Base-by-base conservation (phyloP, 352 stramenopile species). In the Peronospora destructor region DNA sequence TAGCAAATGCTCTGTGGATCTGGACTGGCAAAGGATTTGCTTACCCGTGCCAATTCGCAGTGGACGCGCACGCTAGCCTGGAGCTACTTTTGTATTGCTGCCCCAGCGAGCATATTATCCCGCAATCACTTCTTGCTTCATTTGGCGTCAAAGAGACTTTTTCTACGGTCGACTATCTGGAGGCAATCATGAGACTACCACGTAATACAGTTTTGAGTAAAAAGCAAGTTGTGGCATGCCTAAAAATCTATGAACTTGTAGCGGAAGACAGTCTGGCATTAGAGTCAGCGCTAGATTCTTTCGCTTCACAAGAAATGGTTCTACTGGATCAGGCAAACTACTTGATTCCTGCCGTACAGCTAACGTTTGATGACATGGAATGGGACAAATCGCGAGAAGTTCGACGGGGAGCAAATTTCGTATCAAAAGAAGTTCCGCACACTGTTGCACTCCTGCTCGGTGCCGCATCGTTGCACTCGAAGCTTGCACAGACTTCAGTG, bases 351-450 rank as follows among this genome's bases (percentile, higher is more conserved):
- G 62, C 71, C 3, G 48, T 56, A 7, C 49, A 68, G 16, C 45
- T 91, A 19, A 71, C 61, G 0, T 84, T 74, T 48, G 80, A 91
- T 25, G 80, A 91, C 45, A 91, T 91, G 80, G 58, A 80, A 39
- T 91, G 80, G 80, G 71, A 87, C 23, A 66, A 85, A 56, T 82
- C 76, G 17, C 59, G 59, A 46, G 64, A 74, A 36, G 56, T 69
- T 59, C 73, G 80, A 8, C 66, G 66, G 14, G 75, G 72, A 17
- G 63, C 48, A 23, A 56, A 33, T 14, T 87, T 88, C 52, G 77
- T 86, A n/a, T 73, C 50, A 16, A 71, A 61, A 9, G 62, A 65
- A 14, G 56, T 91, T 2, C 37, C 68, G 0, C 61, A 66, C 37
- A 56, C 61, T 10, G 65, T 86, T 29, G 76, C 80, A 7, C 45